phyloP scores from a whole-genome alignment of 1,284 basidiomycete genomes.

The Phenoliferia sp. region DNA sequence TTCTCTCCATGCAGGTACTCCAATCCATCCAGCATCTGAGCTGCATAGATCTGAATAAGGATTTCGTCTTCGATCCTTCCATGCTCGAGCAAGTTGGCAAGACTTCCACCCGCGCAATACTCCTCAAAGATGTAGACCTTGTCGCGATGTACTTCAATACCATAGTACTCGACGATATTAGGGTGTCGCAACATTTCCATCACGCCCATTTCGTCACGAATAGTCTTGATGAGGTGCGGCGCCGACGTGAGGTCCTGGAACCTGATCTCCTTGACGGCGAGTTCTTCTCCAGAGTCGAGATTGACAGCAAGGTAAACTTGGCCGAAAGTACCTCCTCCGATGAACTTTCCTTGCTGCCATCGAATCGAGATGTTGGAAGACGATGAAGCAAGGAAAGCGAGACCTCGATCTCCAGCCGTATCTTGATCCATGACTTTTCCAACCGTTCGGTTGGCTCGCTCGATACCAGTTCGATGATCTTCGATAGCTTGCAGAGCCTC shows the following conservation, averaged over 20 bases:
- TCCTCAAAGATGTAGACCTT: constrained; percentile 99
- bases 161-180: constrained; percentile 98
- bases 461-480: constrained; percentile 55
- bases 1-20: constrained; percentile 88
- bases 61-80: constrained; percentile 96
- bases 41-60: constrained; percentile 90
- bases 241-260: constrained; percentile 80
- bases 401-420: constrained; percentile 81
- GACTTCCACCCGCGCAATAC: constrained; percentile 92
- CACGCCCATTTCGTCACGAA: constrained; percentile 93
- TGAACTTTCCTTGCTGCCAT: constrained; percentile 98
- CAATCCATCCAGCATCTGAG: constrained; percentile 94
- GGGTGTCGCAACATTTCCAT: constrained; percentile 99
- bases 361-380: constrained; percentile 93
- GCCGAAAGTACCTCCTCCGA: constrained; percentile 94
- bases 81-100: constrained; percentile 84
- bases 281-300: constrained; percentile 89
- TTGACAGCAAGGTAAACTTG: constrained; percentile 98
- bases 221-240: constrained; percentile 66
- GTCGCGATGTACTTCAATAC: constrained; percentile 97
- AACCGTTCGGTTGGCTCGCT: constrained; percentile 65
- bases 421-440: constrained; percentile 89
- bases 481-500: constrained; percentile 50
- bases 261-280: constrained; percentile 99
- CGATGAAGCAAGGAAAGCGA: constrained; percentile 71